phyloP scores from a whole-genome alignment of 805 yeast species.

The Yarrowia sp. region DNA sequence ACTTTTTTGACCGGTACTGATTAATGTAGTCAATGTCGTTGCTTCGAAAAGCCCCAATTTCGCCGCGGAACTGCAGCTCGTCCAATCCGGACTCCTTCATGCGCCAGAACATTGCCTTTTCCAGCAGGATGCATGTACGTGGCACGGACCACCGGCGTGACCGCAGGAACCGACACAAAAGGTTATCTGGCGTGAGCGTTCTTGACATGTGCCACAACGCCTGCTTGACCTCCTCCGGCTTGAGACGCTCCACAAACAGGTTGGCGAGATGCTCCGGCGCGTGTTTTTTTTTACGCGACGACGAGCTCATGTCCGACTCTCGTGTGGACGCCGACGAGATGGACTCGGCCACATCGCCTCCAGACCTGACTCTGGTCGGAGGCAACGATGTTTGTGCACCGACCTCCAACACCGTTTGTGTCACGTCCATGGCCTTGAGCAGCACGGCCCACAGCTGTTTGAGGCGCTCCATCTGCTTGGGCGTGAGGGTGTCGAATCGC shows the following conservation, averaged over 20 bases:
- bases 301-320: not conserved
- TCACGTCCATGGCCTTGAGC: constrained; percentile 15
- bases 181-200: constrained; percentile 62
- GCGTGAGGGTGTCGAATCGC: constrained; percentile 13
- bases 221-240: constrained; percentile 27
- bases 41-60: constrained; percentile 61
- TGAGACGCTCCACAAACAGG: not conserved
- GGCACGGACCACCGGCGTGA: constrained; percentile 90
- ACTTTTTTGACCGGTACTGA: constrained; percentile 50
- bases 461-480: constrained; percentile 12
- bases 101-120: constrained; percentile 89
- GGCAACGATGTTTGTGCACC: not conserved
- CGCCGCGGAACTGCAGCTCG: constrained; percentile 61
- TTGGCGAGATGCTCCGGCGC: not conserved
- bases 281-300: constrained; percentile 3
- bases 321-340: constrained; percentile 5
- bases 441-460: constrained; percentile 26
- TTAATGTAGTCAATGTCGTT: constrained; percentile 66
- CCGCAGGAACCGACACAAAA: constrained; percentile 76
- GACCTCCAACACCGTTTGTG: not conserved
- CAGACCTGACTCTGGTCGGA: not conserved
- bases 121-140: constrained; percentile 77
- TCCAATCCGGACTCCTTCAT: constrained; percentile 71
- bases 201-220: constrained; percentile 40
- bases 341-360: not conserved